Percentiles rank a stretch among this genome's conserved stretches.
Evolutionary conservation across 805 yeast genomes (phyloP).

Genomic region (Kuraishia capsulata): DNA sequence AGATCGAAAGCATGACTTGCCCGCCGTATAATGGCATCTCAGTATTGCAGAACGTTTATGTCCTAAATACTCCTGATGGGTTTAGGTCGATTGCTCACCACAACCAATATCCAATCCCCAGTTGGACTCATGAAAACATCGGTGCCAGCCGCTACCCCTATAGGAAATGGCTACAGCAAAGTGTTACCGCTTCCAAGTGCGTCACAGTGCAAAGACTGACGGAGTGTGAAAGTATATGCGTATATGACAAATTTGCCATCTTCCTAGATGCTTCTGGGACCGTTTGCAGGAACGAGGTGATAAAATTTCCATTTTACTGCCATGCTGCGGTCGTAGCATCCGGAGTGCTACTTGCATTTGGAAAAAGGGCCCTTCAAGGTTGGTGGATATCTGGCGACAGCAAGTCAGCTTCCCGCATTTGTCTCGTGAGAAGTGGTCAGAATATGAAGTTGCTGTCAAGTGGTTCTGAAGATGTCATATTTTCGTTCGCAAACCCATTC

Average conservation of each 20-base stretch:
- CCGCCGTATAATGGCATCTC: background rate
- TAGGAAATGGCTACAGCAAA: background rate
- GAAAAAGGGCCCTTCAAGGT: background rate
- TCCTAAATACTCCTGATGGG: background rate
- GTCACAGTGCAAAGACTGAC: background rate
- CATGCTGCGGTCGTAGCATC: background rate
- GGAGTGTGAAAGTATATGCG: background rate
- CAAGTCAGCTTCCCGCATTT: background rate
- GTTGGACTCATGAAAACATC: background rate
- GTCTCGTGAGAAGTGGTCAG: background rate
- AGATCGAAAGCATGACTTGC: background rate
- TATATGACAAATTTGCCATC: background rate
- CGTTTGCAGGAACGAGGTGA: background rate
- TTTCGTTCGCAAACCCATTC: background rate
- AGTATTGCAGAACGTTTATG: background rate
- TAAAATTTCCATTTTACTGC: background rate
- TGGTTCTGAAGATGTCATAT: background rate
- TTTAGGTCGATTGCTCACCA: background rate
- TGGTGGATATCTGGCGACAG: background rate
- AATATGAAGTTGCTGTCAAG: background rate
- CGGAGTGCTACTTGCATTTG: background rate
- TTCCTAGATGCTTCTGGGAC: background rate
- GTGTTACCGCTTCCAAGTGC: background rate
- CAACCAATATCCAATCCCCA: background rate
- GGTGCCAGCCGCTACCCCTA: background rate